These are phyloP conservation scores for Garcileccinum viscosum DNA, from an alignment of 1,284 basidiomycete genomes.

Conservation along the genomic window DNA sequence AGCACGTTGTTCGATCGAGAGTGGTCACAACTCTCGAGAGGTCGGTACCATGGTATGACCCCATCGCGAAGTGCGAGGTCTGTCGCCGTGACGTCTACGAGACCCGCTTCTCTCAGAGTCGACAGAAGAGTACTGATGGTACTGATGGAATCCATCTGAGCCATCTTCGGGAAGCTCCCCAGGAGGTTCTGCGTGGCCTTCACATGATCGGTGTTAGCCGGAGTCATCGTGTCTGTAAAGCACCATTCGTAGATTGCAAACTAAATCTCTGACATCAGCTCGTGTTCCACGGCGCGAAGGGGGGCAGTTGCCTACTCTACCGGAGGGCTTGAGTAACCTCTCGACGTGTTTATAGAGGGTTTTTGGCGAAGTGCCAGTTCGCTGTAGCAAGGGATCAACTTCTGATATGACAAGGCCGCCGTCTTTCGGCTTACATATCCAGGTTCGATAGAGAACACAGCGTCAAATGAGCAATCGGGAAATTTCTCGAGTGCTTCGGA, in stretches of 20 bases:
- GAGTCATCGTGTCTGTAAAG: conserved; percentile 15
- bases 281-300: background rate
- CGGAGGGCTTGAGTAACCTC: conserved; percentile 16
- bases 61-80: conserved; percentile 14
- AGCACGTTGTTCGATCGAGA: background rate
- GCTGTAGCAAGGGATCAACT: conserved; percentile 1
- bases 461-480: background rate
- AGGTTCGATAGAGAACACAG: background rate
- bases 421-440: background rate
- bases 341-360: conserved; percentile 12
- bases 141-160: conserved; percentile 3
- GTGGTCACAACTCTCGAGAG: conserved; percentile 8
- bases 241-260: conserved; percentile 23
- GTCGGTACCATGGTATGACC: conserved; percentile 17
- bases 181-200: conserved; percentile 9
- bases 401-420: background rate
- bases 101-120: conserved; percentile 4
- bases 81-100: conserved; percentile 7
- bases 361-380: conserved; percentile 4
- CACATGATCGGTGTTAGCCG: conserved; percentile 8
- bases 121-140: conserved; percentile 7
- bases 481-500: conserved; percentile 3
- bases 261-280: conserved; percentile 6
- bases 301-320: conserved; percentile 12
- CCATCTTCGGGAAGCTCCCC: conserved; percentile 5